Conservation (phyloP, 1,139 yeast species). For the Protomyces inouyei region DNA sequence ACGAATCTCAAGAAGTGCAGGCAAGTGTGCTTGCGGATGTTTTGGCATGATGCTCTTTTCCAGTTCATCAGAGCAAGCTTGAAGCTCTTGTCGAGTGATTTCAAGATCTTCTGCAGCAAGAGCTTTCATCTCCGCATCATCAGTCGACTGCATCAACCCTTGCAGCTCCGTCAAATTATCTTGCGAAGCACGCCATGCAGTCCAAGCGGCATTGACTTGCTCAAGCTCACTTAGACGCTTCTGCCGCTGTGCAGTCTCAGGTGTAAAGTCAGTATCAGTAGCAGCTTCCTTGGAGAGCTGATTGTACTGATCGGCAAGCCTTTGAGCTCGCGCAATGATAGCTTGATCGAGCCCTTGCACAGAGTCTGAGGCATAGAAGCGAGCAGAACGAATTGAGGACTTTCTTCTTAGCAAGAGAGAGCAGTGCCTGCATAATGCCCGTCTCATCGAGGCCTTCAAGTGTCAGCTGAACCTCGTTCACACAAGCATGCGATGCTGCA, state of each 20-base stretch:
- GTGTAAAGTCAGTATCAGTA: constrained; percentile 6
- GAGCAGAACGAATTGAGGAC: too few relatives aligned
- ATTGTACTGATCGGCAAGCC: not conserved
- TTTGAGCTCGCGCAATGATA: constrained; percentile 1
- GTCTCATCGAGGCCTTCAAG: too few relatives aligned
- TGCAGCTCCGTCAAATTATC: not conserved
- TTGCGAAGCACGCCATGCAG: not conserved
- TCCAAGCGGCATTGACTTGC: not conserved
- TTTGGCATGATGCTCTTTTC: constrained; percentile 65
- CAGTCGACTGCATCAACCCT: not conserved
- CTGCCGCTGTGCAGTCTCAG: constrained; percentile 18
- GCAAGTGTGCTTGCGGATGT: constrained; percentile 67
- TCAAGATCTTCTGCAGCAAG: constrained; percentile 19
- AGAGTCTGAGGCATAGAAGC: too few relatives aligned
- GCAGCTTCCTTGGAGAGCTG: constrained; percentile 1
- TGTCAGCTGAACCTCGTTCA: too few relatives aligned
- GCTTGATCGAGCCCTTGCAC: not conserved
- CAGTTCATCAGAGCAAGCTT: constrained; percentile 43
- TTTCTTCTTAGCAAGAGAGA: too few relatives aligned
- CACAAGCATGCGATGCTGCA: too few relatives aligned
- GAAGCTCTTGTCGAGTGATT: not conserved
- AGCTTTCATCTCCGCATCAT: constrained; percentile 14
- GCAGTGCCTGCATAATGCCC: too few relatives aligned
- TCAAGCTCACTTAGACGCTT: constrained; percentile 5
- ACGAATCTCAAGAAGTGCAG: constrained; percentile 76